phyloP scores from a whole-genome alignment of 139 green algal genomes.

The Volvox reticuliferus region DNA sequence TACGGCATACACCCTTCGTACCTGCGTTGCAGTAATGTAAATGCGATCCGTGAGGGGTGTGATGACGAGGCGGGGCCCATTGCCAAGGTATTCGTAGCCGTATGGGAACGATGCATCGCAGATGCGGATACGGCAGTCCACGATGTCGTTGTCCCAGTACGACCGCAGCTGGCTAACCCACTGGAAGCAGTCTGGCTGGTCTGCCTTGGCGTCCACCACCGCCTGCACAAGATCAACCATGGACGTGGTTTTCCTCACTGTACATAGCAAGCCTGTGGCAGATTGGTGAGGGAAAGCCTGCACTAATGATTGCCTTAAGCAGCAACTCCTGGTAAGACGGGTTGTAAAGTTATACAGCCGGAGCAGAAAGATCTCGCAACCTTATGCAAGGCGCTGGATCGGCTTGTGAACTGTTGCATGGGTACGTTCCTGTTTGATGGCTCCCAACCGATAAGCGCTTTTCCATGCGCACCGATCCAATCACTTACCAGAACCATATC shows the following conservation, averaged over 20 bases:
- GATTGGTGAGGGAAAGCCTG: no score
- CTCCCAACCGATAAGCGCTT: no score
- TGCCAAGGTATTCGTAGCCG: constrained; percentile 90
- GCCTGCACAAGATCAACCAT: constrained; percentile 28
- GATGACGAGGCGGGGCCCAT: constrained; percentile 85
- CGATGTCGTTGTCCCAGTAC: constrained; percentile 83
- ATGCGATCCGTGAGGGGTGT: constrained; percentile 88
- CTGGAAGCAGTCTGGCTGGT: constrained; percentile 79
- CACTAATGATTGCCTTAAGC: no score
- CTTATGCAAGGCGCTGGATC: no score
- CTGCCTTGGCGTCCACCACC: constrained; percentile 62
- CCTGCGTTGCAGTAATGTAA: constrained; percentile 86
- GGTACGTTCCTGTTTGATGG: no score
- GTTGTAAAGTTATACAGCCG: no score
- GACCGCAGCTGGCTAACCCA: constrained; percentile 85
- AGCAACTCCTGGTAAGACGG: no score
- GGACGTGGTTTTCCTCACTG: no score
- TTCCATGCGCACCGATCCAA: background rate
- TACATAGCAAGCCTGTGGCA: no score
- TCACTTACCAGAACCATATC: constrained; percentile 74
- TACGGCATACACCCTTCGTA: background rate
- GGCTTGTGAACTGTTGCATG: no score
- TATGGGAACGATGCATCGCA: constrained; percentile 89
- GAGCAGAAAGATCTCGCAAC: no score
- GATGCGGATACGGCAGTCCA: constrained; percentile 80